These are phyloP conservation scores for Boechera divaricarpa DNA, from an alignment of 345 rosid species.

Conservation along the genomic window DNA sequence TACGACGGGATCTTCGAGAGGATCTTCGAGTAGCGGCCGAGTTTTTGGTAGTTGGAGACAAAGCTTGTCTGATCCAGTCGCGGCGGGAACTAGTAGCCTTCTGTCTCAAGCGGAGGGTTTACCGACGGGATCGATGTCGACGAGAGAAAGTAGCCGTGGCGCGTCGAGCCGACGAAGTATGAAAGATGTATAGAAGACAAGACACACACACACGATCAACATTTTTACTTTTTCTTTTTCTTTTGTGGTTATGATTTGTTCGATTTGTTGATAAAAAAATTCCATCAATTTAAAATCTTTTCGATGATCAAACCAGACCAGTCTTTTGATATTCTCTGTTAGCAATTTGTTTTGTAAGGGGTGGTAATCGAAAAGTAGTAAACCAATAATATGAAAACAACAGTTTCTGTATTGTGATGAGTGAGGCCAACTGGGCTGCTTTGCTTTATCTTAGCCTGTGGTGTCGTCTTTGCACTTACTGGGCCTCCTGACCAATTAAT, in stretches of 20 bases:
- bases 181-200: constrained; percentile 41
- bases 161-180: constrained; percentile 40
- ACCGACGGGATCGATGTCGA: constrained; percentile 29
- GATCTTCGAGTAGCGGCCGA: constrained; percentile 67
- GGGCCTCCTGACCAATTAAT: too few relatives aligned
- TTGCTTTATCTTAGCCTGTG: too few relatives aligned
- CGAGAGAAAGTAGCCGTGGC: constrained; percentile 44
- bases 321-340: background rate
- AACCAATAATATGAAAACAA: too few relatives aligned
- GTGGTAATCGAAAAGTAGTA: background rate
- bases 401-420: too few relatives aligned
- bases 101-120: constrained; percentile 43
- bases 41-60: constrained; percentile 88
- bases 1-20: constrained; percentile 67
- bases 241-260: constrained; percentile 34
- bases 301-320: background rate
- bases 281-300: background rate
- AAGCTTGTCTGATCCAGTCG: constrained; percentile 58
- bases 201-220: background rate
- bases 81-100: constrained; percentile 46
- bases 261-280: constrained; percentile 30
- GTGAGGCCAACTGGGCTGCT: too few relatives aligned
- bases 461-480: too few relatives aligned
- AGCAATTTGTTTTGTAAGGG: background rate
- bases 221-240: background rate